Base-by-base conservation (phyloP, 1,284 basidiomycete genomes). In the Xerocomus minutiporus region DNA sequence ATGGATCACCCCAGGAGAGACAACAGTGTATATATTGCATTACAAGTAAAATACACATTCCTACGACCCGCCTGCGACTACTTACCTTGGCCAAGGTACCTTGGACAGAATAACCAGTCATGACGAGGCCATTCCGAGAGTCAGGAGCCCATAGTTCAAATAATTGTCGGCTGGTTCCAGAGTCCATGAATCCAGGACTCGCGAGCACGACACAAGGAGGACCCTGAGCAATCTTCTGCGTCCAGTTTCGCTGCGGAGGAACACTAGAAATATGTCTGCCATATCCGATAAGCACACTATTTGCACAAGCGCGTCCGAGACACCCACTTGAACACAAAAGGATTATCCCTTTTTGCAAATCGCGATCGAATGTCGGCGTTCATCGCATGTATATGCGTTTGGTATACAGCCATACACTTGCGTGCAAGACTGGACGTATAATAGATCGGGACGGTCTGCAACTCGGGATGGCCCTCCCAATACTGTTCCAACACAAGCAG, bases 71-170 rank as follows among this genome's bases (percentile, higher is more conserved):
- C 4, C 15, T 26, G 36, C 42, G 6, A 45, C 25, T 28, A 84
- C 91, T 86, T 81, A 95, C 93, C 81, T 91, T 82, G 55, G 97
- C 96, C 81, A 93, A 80, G 15, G 96, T 98, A 35, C 97, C 97
- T 74, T 98, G 94, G 39, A 98, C 84, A 23, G 93, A 96, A 70
- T 99, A 98, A n/a, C 96, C 96, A 38, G 94, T 97, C 46, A 99
- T 82, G 66, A 99, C 90, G 48, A 97, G 77, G 23, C 95, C 96
- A 62, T 99, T 99, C 62, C 93, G 86, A 49, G 91, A 81, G 70
- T 98, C 96, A 2, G 93, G 91, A 13, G 94, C 94, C 96, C 95
- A 98, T 31, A 92, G 80, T 70, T 99, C 97, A 52, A 99, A 81
- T 26, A 98, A 74, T 71, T 97, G 93, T 57, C 97, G 83, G 71